Base-by-base conservation (phyloP, 2,329 filamentous ascomycete genomes). In the Colletotrichum sp. region DNA sequence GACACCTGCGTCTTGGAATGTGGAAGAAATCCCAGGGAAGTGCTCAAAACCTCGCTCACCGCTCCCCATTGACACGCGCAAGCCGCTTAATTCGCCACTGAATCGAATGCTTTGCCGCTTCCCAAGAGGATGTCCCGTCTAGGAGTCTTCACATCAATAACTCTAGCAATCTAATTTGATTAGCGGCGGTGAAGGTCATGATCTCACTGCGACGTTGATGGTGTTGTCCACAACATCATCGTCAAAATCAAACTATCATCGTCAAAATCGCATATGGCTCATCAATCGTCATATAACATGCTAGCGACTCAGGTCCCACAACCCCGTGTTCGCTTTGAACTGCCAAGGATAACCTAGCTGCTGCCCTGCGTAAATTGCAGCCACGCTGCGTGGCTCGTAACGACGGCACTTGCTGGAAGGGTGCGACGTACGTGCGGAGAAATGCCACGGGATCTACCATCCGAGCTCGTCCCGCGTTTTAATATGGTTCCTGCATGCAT, bases 401-500 rank as follows among this genome's bases (percentile, higher is more conserved):
- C 44, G 44, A 3, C 44, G 44, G 44, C 44, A 52, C 44, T 52
- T 24, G 44, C n/a, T 52, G 6, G n/a, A 21, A 21, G 44, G n/a
- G 44, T 67, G 64, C 39, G 28, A 68, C 65, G 8, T 30, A 32
- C 7, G 21, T 68, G 66, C 66, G 52, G 66, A 60, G 52, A 59
- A 60, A 12, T 44, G 21, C 21, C 16, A 10, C 44, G 65, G 44
- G 49, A 68, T 36, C 34, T 26, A 16, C 52, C 21, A 68, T 60
- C 52, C 66, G 66, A 21, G 66, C 32, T 60, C 66, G 32, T 60
- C 32, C 32, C 24, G 9, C 30, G 32, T 68, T 59, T 68, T 15
- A 34, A 28, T 30, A 60, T 49, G 21, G 21, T 68, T 68, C 66
- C 13, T 59, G 24, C 32, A 60, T 68, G 66, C 57, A 70, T 63